Evolutionary conservation across 768 basidiomycete genomes (phyloP), one percentile per base, ranked within the genome.

Genomic region (Termitomyces titanicus): DNA sequence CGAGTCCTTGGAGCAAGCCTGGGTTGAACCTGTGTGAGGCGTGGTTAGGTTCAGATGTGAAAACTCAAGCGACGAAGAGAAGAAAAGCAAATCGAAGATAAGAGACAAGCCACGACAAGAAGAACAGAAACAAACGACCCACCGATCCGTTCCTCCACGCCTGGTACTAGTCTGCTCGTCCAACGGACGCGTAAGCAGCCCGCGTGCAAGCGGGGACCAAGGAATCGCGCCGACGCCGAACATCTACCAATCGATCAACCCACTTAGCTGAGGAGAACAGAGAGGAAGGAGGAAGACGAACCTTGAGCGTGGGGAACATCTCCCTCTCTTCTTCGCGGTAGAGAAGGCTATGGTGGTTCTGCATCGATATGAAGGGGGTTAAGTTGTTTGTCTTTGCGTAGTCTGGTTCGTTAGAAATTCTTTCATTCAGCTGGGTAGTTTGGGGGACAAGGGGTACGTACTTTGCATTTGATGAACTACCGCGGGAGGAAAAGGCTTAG

Each of bases 261-360:
- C n/a, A 15, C 2, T 18, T 5, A 22, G 29, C 0, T 8, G 9
- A 12, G n/a, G 10, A 11, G 3, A 8, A n/a, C 27, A 1, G 10
- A 11, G 17, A 7, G 3, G 15, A 33, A 5, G 13, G 13, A 18
- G 11, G 3, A 10, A 20, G 15, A 0, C n/a, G 3, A 24, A 78
- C 80, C 70, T 81, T 80, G 33, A 82, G 67, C 1, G 78, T 79
- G 2, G 85, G 85, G 61, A 84, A 80, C 81, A 83, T 82, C 61
- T 83, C 82, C 2, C 81, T 71, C 61, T 83, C 84, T 62, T 88
- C 85, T 64, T 88, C 86, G 15, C 85, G 72, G 61, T 88, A 87
- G 12, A 82, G 62, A 9, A 84, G 66, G 55, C 70, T 82, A 64
- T 87, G 79, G 55, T 83, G 82, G 61, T 87, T 87, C 65, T 87